Base-by-base conservation (phyloP, 495 filamentous ascomycete genomes). In the Halenospora varia region DNA sequence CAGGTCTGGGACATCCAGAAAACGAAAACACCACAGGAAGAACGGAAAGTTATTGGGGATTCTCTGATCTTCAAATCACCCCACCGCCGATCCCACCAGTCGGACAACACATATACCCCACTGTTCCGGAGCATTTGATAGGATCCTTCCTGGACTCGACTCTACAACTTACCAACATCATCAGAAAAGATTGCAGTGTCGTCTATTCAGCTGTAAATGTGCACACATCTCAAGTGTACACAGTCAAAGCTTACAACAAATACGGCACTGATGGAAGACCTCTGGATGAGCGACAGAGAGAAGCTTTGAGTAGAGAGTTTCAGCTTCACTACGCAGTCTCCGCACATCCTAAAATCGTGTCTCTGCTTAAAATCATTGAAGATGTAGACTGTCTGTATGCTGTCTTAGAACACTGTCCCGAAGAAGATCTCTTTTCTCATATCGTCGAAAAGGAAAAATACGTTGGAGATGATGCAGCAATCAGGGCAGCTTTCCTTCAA, bases 211-310 rank as follows among this genome's bases (percentile, higher is more conserved):
- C 94, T 62, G 76, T 92, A 73, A 92, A 97, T 75, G 83, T 91
- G 50, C 84, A 88, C 56, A 81, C 87, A 64, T 80, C 83, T 26
- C 83, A 82, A n/a, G n/a, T n/a, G 56, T 99, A 95, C 76, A 94
- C 94, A 51, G 92, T 99, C 68, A 99, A 99, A 76, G 92, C 91
- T 26, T 80, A 97, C 70, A 92, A 89, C 83, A 97, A 97, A 74
- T 78, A 76, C 68, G 81, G 81, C 68, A 62, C 75, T 54, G 75
- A 82, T 68, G 80, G 79, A 60, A 76, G 82, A 54, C 91, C 90
- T 46, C 75, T 97, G 77, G 92, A 97, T 73, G 79, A 81, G 60
- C 81, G 95, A 60, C 92, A 97, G 68, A 77, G 84, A 59, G 84
- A 85, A 64, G 97, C 95, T 77, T 95, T 97, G 72, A 87, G 89